These are phyloP conservation scores for Russula earlei DNA, from an alignment of 768 basidiomycete species.

Conservation along the genomic window DNA sequence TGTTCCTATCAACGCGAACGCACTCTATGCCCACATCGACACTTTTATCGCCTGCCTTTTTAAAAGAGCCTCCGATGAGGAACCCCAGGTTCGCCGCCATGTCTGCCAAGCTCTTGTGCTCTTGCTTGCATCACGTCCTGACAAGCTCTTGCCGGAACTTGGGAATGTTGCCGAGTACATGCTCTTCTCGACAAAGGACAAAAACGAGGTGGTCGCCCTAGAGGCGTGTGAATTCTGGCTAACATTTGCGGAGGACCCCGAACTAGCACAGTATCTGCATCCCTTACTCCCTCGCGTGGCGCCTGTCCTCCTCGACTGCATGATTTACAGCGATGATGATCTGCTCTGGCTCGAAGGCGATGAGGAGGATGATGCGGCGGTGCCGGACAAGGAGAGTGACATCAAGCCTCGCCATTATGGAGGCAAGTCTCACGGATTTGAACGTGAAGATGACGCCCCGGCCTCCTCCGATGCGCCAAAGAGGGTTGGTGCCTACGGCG, in stretches of 20 bases:
- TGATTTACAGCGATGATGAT: slow-evolving; percentile 95
- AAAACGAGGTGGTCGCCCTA: slow-evolving; percentile 90
- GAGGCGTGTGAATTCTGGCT: slow-evolving; percentile 99
- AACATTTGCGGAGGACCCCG: slow-evolving; percentile 93
- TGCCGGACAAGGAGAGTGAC: slow-evolving; percentile 90
- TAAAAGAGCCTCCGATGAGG: slow-evolving; percentile 90
- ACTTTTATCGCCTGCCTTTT: slow-evolving; percentile 88
- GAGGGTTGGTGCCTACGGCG: slow-evolving; percentile 57
- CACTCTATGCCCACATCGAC: slow-evolving; percentile 87
- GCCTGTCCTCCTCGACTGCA: slow-evolving; percentile 91
- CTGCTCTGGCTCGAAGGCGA: slow-evolving; percentile 91
- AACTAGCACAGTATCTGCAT: slow-evolving; percentile 72
- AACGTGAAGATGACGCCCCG: slow-evolving; percentile 45
- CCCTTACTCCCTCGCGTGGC: slow-evolving; percentile 88
- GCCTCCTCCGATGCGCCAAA: slow-evolving; percentile 23
- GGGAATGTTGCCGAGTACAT: slow-evolving; percentile 94
- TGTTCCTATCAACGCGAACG: slow-evolving; percentile 76
- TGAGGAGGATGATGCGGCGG: slow-evolving; percentile 71
- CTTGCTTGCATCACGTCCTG: slow-evolving; percentile 85
- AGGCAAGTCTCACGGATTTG: slow-evolving; percentile 73
- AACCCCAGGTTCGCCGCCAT: slow-evolving; percentile 85
- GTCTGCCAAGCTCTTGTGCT: slow-evolving; percentile 94
- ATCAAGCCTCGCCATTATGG: slow-evolving; percentile 96
- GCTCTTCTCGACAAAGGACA: slow-evolving; percentile 96
- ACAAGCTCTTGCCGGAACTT: slow-evolving; percentile 96